phyloP scores from a whole-genome alignment of 257 asterid species.

The Solanum medicagineum region DNA sequence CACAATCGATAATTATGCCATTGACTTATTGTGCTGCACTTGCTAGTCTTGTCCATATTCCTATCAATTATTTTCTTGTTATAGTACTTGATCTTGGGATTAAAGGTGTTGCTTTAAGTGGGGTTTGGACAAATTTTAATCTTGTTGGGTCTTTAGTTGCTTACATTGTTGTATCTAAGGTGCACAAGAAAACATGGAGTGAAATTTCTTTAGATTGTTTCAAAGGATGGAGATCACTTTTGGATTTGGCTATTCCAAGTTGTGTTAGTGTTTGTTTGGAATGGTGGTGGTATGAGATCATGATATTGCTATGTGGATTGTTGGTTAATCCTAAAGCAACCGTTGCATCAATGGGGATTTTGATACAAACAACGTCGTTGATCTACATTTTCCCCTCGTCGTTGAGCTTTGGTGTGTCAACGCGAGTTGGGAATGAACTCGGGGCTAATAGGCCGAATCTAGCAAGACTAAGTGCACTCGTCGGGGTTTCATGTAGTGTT shows the following conservation, averaged over 20 bases:
- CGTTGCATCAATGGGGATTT: conserved; percentile 55
- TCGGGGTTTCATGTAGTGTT: conserved; percentile 25
- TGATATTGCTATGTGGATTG: conserved; percentile 44
- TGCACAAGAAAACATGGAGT: conserved; percentile 25
- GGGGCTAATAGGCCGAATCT: conserved; percentile 31
- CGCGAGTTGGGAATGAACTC: conserved; percentile 46
- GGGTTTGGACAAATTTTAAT: conserved; percentile 43
- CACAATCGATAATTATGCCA: conserved; percentile 45
- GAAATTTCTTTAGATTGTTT: conserved; percentile 24
- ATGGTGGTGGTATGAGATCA: conserved; percentile 69
- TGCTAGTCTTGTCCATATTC: conserved; percentile 29
- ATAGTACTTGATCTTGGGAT: conserved; percentile 26
- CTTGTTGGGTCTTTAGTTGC: conserved; percentile 25
- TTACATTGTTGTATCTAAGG: conserved; percentile 24
- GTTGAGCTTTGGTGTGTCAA: conserved; percentile 37
- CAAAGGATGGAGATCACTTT: conserved; percentile 19
- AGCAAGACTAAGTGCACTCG: conserved; percentile 27
- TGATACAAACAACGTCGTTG: conserved; percentile 42
- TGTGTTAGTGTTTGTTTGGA: conserved; percentile 48
- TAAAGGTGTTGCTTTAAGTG: conserved; percentile 39
- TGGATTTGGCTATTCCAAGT: conserved; percentile 38
- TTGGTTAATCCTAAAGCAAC: conserved; percentile 36
- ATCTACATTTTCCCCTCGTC: conserved; percentile 62
- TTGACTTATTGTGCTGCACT: conserved; percentile 30
- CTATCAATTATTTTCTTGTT: conserved; percentile 37